phyloP scores from a whole-genome alignment of 1,284 basidiomycete species.

The Sporisorium graminicola region DNA sequence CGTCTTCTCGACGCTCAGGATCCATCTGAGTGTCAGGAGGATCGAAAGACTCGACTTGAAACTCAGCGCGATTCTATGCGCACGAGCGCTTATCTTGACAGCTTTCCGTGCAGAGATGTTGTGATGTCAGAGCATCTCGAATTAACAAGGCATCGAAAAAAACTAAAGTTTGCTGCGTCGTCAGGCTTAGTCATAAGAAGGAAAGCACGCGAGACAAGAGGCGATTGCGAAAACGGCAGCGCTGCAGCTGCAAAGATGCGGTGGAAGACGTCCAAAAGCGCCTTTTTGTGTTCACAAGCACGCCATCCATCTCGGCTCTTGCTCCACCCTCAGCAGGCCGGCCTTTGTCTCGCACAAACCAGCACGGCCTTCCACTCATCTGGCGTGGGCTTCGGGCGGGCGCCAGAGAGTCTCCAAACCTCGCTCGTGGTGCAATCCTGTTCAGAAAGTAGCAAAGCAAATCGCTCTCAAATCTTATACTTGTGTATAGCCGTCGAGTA shows the following conservation, averaged over 20 bases:
- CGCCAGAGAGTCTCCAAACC: background rate
- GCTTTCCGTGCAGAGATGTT: background rate
- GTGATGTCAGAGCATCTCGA: background rate
- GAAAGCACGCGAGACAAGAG: slow-evolving; percentile 28
- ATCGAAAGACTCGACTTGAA: background rate
- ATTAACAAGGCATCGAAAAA: too few relatives aligned
- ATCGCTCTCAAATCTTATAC: background rate
- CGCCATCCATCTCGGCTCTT: slow-evolving; percentile 28
- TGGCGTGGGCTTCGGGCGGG: background rate
- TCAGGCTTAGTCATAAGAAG: slow-evolving; percentile 22
- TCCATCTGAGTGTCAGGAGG: background rate
- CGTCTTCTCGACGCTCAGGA: background rate
- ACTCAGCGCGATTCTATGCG: background rate
- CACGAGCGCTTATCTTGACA: slow-evolving; percentile 17
- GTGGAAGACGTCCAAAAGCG: slow-evolving; percentile 35
- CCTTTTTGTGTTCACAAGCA: slow-evolving; percentile 19
- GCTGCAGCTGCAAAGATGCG: background rate
- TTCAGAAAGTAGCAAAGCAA: background rate
- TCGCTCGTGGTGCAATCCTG: slow-evolving; percentile 3
- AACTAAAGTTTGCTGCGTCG: background rate
- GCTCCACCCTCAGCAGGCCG: background rate
- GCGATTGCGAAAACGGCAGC: slow-evolving; percentile 6
- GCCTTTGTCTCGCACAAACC: background rate
- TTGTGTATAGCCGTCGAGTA: slow-evolving; percentile 2
- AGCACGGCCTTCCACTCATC: background rate